phyloP scores from a whole-genome alignment of 1,139 yeast genomes.

The Geotrichum klebahnii region DNA sequence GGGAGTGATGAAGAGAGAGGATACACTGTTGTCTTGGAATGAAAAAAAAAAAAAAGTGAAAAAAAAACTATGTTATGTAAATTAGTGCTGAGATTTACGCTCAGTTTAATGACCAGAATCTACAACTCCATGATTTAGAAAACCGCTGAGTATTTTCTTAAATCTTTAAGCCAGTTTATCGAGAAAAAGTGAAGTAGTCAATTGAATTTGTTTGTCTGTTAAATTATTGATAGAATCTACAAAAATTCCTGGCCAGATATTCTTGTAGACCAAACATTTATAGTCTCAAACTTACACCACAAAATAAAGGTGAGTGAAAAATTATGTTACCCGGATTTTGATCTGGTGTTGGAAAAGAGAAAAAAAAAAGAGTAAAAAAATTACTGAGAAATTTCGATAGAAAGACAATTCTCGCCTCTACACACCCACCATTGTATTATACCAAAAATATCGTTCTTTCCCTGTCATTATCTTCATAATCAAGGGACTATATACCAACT shows the following conservation, averaged over 20 bases:
- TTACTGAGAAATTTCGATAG: not conserved
- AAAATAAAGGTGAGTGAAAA: not conserved
- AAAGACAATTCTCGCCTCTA: not conserved
- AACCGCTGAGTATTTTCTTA: too few relatives aligned
- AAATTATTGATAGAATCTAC: not conserved
- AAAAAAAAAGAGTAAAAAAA: slow-evolving; percentile 4
- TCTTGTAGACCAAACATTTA: not conserved
- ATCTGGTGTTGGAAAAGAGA: not conserved
- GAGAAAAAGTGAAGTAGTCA: too few relatives aligned
- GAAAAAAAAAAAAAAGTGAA: too few relatives aligned
- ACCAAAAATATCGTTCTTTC: too few relatives aligned
- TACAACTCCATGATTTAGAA: not conserved
- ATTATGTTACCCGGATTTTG: slow-evolving; percentile 19
- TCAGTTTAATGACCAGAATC: not conserved
- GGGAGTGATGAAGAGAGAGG: too few relatives aligned
- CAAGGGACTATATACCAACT: not conserved
- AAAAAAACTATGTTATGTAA: too few relatives aligned
- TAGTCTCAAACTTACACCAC: slow-evolving; percentile 6
- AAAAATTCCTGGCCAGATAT: too few relatives aligned
- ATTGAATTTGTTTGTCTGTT: not conserved
- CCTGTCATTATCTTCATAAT: too few relatives aligned
- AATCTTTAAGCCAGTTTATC: too few relatives aligned
- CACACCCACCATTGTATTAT: slow-evolving; percentile 8
- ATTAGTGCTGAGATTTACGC: too few relatives aligned
- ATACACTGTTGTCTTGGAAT: too few relatives aligned